A percentile compares a stretch with the other conserved stretches of the same genome.
phyloP scores from a whole-genome alignment of 2,329 filamentous ascomycete genomes.

The Diaporthe velutina region DNA sequence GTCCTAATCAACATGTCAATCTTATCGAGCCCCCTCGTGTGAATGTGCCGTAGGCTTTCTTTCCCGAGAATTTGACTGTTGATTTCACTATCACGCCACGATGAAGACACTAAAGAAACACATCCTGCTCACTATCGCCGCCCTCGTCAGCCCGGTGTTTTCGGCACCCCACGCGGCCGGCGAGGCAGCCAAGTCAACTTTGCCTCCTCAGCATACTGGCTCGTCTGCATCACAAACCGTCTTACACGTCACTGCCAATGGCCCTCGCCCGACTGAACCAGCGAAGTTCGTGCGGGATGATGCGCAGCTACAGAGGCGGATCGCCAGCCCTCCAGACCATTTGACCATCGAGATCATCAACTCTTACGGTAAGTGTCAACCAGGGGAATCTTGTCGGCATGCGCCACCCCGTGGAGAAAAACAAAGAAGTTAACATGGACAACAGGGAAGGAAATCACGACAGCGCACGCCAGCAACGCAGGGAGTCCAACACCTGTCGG shows the following conservation, averaged over 20 bases:
- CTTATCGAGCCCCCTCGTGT: no score
- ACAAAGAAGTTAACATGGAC: neutral
- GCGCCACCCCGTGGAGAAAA: no score
- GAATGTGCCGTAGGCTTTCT: no score
- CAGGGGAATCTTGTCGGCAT: no score
- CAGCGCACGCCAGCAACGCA: constrained; percentile 37
- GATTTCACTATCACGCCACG: neutral
- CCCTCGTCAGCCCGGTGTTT: neutral
- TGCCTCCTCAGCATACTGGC: no score
- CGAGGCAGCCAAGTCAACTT: no score
- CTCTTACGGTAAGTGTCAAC: neutral
- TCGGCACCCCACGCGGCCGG: neutral
- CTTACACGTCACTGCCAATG: neutral
- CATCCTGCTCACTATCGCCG: neutral
- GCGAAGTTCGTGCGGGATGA: neutral
- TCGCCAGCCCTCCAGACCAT: constrained; percentile 1
- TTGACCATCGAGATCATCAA: constrained; percentile 29
- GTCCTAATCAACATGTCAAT: no score
- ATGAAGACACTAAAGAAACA: neutral
- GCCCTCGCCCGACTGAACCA: neutral
- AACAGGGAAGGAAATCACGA: constrained; percentile 37
- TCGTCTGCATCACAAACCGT: no score
- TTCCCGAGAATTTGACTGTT: no score
- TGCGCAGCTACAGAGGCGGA: neutral
- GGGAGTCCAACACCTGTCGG: constrained; percentile 32